Evolutionary conservation across 2,329 filamentous ascomycete genomes (phyloP).

Genomic region (Trichoderma koningiopsis): DNA sequence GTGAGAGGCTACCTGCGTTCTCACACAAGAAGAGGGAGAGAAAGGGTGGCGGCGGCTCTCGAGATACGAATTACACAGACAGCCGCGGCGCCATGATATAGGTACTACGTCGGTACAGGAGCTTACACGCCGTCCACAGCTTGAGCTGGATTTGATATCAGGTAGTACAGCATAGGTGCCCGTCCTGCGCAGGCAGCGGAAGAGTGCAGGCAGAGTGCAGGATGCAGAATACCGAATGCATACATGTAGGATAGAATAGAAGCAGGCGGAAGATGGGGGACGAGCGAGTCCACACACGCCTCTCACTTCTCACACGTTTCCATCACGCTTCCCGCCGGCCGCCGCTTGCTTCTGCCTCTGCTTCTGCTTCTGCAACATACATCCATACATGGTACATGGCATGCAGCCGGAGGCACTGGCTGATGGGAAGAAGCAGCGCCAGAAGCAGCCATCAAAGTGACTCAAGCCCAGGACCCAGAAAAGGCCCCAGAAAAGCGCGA

Average conservation of each 20-base stretch:
- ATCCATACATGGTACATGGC: constrained; percentile 9
- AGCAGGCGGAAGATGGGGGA: not conserved
- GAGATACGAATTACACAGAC: constrained; percentile 23
- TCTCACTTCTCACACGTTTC: not conserved
- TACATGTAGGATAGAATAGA: too few species aligned
- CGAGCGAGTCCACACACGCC: not conserved
- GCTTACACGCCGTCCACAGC: not conserved
- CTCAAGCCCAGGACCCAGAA: constrained; percentile 4
- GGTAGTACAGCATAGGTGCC: not conserved
- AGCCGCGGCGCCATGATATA: constrained; percentile 21
- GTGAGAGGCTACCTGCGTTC: not conserved
- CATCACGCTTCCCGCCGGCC: constrained; percentile 1
- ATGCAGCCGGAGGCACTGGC: constrained; percentile 5
- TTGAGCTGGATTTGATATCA: too few species aligned
- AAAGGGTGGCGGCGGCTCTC: constrained; percentile 22
- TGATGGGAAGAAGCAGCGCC: too few species aligned
- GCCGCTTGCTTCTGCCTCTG: not conserved
- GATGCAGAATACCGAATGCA: not conserved
- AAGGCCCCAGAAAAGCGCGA: not conserved
- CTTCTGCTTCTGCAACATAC: not conserved
- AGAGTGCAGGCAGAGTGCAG: not conserved
- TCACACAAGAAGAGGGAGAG: not conserved
- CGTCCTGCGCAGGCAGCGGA: not conserved
- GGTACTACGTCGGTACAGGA: not conserved
- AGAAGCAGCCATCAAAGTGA: constrained; percentile 6